phyloP scores from a whole-genome alignment of 163 green algal species.

The Dunaliella salina region DNA sequence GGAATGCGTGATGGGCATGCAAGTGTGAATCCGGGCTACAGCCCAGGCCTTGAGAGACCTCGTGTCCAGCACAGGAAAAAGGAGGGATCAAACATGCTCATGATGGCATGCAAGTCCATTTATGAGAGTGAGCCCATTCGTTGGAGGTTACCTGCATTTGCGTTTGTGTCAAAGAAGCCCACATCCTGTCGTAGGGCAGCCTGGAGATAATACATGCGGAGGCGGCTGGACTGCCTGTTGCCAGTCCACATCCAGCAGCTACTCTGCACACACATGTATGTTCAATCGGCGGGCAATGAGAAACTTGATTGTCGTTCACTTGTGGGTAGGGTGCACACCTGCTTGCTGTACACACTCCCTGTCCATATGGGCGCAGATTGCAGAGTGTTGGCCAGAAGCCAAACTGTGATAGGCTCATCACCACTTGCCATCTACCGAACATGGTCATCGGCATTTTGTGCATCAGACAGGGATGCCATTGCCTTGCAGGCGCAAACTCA shows the following conservation, averaged over 20 bases:
- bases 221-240: slow-evolving; percentile 54
- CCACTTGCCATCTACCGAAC: too few species aligned
- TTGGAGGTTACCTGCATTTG: slow-evolving; percentile 41
- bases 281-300: neutral
- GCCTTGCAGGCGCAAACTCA: neutral
- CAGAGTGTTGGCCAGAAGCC: too few species aligned
- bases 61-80: too few species aligned
- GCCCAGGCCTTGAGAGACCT: neutral
- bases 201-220: slow-evolving; percentile 62
- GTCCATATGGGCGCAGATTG: too few species aligned
- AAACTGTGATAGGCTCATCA: too few species aligned
- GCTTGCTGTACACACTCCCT: too few species aligned
- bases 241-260: slow-evolving; percentile 29
- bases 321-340: too few species aligned
- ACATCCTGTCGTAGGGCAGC: slow-evolving; percentile 59
- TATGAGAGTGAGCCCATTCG: too few species aligned
- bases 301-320: too few species aligned
- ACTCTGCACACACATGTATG: neutral
- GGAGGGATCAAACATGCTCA: too few species aligned
- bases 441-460: too few species aligned
- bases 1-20: neutral
- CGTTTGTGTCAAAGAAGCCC: slow-evolving; percentile 66
- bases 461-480: neutral
- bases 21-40: neutral
- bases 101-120: too few species aligned